These are phyloP conservation scores for Globisporangium okanoganense DNA, from an alignment of 352 stramenopile species.

Conservation along the genomic window DNA sequence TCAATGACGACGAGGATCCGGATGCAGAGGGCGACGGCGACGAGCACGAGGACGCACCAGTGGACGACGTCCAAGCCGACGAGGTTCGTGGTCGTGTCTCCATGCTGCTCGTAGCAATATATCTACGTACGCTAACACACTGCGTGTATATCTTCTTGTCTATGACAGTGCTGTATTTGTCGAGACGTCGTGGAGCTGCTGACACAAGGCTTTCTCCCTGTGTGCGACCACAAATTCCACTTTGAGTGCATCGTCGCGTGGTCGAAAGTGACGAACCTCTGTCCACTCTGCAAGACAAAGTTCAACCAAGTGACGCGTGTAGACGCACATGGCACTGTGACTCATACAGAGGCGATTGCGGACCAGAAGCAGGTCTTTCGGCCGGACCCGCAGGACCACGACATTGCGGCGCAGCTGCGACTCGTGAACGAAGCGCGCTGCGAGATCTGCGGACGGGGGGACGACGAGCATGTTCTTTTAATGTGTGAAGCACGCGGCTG, in stretches of 20 bases:
- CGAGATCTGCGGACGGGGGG: constrained; percentile 62
- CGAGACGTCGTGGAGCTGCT: constrained; percentile 57
- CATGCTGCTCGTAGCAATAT: background rate
- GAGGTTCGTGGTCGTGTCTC: constrained; percentile 19
- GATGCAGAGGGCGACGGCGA: too few species aligned
- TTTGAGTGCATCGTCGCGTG: constrained; percentile 81
- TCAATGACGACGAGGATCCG: constrained; percentile 11
- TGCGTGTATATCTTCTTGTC: background rate
- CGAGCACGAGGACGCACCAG: constrained; percentile 18
- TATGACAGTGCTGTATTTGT: constrained; percentile 73
- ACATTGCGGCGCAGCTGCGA: constrained; percentile 58
- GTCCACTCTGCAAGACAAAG: constrained; percentile 74
- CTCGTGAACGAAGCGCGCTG: constrained; percentile 74
- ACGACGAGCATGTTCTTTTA: constrained; percentile 79
- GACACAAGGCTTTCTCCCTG: constrained; percentile 49
- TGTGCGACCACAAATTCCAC: constrained; percentile 82
- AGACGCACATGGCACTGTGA: constrained; percentile 29
- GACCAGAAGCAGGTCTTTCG: constrained; percentile 66
- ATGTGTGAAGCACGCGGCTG: constrained; percentile 72
- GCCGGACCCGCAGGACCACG: constrained; percentile 55
- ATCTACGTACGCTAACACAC: background rate
- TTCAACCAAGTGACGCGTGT: constrained; percentile 54
- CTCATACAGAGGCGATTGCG: constrained; percentile 32
- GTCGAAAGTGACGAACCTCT: constrained; percentile 82
- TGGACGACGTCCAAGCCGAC: constrained; percentile 34